phyloP scores from a whole-genome alignment of 257 asterid species.

The Osmanthus fragrans region DNA sequence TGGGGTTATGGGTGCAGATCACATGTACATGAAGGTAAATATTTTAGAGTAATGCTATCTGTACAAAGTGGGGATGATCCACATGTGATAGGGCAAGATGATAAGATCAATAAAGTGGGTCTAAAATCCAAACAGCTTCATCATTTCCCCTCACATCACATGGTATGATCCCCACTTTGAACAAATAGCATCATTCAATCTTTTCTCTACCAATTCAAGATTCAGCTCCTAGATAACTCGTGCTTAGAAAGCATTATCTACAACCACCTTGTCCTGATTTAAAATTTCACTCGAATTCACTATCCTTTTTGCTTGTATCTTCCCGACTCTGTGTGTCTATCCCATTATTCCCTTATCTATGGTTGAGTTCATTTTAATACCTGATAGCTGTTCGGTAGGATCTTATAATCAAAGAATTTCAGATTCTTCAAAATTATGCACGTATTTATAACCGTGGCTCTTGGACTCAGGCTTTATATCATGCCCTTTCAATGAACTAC shows the following conservation, averaged over 20 bases:
- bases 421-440: too few species aligned
- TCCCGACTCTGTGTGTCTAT: not conserved
- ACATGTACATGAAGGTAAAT: constrained; percentile 81
- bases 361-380: not conserved
- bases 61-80: not conserved
- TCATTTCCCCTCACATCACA: too few species aligned
- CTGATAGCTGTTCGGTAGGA: not conserved
- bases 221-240: not conserved
- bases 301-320: not conserved
- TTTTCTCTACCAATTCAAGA: not conserved
- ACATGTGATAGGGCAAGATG: too few species aligned
- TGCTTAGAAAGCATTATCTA: not conserved
- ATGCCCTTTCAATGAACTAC: constrained; percentile 85
- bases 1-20: constrained; percentile 40
- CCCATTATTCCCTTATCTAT: not conserved
- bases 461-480: constrained; percentile 68
- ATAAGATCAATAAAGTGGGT: too few species aligned
- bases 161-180: too few species aligned
- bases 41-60: too few species aligned
- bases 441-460: constrained; percentile 11
- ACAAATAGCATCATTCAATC: not conserved
- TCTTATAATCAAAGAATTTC: not conserved
- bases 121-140: too few species aligned
- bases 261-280: not conserved
- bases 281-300: not conserved